Evolutionary conservation across 2,329 filamentous ascomycete genomes (phyloP).

Genomic region (Aspergillus sclerotialis): DNA sequence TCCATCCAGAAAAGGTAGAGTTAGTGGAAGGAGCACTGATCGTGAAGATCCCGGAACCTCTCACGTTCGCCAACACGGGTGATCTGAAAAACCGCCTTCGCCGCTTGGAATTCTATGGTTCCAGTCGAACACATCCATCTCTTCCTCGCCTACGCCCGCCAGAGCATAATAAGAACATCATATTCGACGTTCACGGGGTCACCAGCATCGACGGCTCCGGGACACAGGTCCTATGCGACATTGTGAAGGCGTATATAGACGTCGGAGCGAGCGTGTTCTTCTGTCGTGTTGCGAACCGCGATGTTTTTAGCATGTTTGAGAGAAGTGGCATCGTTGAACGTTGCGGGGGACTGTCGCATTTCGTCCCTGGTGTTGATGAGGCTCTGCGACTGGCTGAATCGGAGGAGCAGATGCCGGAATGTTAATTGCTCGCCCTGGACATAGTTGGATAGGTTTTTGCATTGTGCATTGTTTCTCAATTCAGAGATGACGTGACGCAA

Average conservation of each 20-base stretch:
- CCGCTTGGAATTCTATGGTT: conserved; percentile 86
- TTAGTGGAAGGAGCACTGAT: conserved; percentile 90
- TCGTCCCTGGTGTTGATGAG: conserved; percentile 76
- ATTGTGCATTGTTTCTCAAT: too few relatives aligned
- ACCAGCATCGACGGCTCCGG: conserved; percentile 90
- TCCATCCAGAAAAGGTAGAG: conserved; percentile 66
- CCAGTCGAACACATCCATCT: conserved; percentile 73
- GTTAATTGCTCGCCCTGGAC: too few relatives aligned
- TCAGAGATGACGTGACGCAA: too few relatives aligned
- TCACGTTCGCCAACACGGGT: conserved; percentile 96
- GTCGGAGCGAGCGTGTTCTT: conserved; percentile 57
- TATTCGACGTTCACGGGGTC: conserved; percentile 98
- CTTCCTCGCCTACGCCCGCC: conserved; percentile 68
- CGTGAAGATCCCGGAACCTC: conserved; percentile 92
- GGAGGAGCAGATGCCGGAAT: conserved; percentile 47
- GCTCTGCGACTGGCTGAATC: conserved; percentile 74
- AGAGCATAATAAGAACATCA: conserved; percentile 84
- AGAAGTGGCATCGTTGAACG: conserved; percentile 77
- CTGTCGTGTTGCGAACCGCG: conserved; percentile 47
- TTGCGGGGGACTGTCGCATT: conserved; percentile 69
- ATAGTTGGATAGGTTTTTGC: too few relatives aligned
- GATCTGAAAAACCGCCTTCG: conserved; percentile 78
- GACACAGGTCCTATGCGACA: conserved; percentile 83
- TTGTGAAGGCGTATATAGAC: conserved; percentile 72
- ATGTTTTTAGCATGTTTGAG: conserved; percentile 66